Conservation (phyloP, 2,329 filamentous ascomycete species). For the Fusarium fujikuroi region DNA sequence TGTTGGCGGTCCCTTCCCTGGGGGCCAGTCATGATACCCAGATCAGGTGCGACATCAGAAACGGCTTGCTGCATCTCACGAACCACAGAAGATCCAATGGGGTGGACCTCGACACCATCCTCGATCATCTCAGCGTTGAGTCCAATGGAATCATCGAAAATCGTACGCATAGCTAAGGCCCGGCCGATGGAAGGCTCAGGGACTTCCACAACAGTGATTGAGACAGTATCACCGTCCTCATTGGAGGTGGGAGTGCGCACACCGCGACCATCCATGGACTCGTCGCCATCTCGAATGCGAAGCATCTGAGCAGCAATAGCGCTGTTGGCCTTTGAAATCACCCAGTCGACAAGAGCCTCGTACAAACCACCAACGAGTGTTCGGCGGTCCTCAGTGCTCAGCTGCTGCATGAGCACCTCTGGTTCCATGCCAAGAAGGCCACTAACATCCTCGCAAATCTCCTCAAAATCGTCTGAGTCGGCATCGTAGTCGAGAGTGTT, state of each 20-base stretch:
- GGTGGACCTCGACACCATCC: slow-evolving; percentile 82
- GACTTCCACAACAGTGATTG: slow-evolving; percentile 87
- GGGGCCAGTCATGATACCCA: slow-evolving; percentile 77
- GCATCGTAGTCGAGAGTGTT: slow-evolving; percentile 87
- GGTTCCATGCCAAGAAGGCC: slow-evolving; percentile 88
- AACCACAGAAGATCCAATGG: slow-evolving; percentile 82
- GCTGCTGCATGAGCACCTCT: slow-evolving; percentile 80
- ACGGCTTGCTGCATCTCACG: slow-evolving; percentile 90
- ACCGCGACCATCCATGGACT: slow-evolving; percentile 72
- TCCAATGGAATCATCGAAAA: slow-evolving; percentile 92
- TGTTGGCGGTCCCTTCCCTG: slow-evolving; percentile 78
- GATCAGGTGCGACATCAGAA: slow-evolving; percentile 77
- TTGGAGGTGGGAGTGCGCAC: slow-evolving; percentile 72
- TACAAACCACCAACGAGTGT: slow-evolving; percentile 88
- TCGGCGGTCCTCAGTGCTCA: slow-evolving; percentile 84
- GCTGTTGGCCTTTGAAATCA: slow-evolving; percentile 87
- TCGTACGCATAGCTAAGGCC: slow-evolving; percentile 85
- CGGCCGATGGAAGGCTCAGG: slow-evolving; percentile 84
- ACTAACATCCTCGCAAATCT: slow-evolving; percentile 89
- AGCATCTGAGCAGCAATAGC: slow-evolving; percentile 82
- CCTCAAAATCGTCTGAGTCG: slow-evolving; percentile 85
- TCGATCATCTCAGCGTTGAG: slow-evolving; percentile 98
- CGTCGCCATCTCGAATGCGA: slow-evolving; percentile 71
- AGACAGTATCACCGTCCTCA: slow-evolving; percentile 86
- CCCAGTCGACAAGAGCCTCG: slow-evolving; percentile 94